A percentile compares a stretch with the other conserved stretches of the same genome.
Conservation (phyloP, 2,329 filamentous ascomycete species). For the Aspergillus sp. region DNA sequence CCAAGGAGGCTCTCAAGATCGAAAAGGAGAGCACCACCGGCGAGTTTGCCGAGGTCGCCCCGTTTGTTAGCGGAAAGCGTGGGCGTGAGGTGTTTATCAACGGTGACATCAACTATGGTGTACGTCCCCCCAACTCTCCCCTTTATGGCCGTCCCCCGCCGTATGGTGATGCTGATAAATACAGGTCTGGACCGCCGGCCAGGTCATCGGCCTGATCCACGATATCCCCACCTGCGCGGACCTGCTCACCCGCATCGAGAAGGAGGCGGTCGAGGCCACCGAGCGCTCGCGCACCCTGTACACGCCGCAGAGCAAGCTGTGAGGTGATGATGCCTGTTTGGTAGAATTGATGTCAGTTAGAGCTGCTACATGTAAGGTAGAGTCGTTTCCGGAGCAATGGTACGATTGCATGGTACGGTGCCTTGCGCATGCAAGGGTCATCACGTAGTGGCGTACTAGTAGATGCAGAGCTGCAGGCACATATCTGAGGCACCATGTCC, state of each 20-base stretch:
- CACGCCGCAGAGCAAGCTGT: slow-evolving; percentile 58
- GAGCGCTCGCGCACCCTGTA: slow-evolving; percentile 59
- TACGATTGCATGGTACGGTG: neutral
- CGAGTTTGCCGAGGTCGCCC: slow-evolving; percentile 85
- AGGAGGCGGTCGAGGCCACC: slow-evolving; percentile 68
- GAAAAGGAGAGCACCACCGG: slow-evolving; percentile 80
- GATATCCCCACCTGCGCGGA: slow-evolving; percentile 75
- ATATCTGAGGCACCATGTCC: too few relatives aligned
- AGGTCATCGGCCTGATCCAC: slow-evolving; percentile 86
- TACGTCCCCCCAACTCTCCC: slow-evolving; percentile 52
- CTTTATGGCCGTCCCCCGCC: neutral
- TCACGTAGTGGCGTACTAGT: too few relatives aligned
- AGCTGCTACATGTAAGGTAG: neutral
- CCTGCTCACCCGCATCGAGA: slow-evolving; percentile 71
- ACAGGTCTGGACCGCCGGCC: slow-evolving; percentile 93
- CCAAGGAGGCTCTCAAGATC: slow-evolving; percentile 74
- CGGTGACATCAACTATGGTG: slow-evolving; percentile 85
- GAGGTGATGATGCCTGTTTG: slow-evolving; percentile 3
- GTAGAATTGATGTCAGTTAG: neutral
- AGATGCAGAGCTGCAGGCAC: too few relatives aligned
- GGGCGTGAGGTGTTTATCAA: slow-evolving; percentile 89
- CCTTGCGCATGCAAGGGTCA: neutral
- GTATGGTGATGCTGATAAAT: slow-evolving; percentile 13
- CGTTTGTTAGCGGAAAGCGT: slow-evolving; percentile 84
- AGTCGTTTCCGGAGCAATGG: neutral